phyloP scores from a whole-genome alignment of 306 rosid species.

The Mimosa pudica region DNA sequence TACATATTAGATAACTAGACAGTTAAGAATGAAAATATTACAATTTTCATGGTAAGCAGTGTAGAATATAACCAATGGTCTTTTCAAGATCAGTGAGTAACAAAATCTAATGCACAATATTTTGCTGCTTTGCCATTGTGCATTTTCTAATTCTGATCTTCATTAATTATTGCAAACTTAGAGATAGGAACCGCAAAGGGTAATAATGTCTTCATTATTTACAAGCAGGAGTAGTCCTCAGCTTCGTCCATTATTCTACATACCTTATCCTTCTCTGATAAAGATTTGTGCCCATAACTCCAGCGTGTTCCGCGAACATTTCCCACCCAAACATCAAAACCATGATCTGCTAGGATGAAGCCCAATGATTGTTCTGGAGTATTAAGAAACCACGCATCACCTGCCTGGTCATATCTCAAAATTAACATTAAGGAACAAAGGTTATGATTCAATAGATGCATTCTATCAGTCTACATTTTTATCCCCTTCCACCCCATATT shows the following conservation, averaged over 20 bases:
- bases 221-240: neutral
- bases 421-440: conserved; percentile 34
- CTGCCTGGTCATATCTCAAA: conserved; percentile 61
- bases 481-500: neutral
- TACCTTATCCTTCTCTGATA: conserved; percentile 65
- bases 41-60: neutral
- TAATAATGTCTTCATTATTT: conserved; percentile 25
- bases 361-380: conserved; percentile 79
- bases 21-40: conserved; percentile 16
- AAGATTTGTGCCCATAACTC: conserved; percentile 78
- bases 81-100: conserved; percentile 17
- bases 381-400: conserved; percentile 94
- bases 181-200: neutral
- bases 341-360: conserved; percentile 90
- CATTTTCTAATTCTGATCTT: conserved; percentile 8
- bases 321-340: conserved; percentile 96
- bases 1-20: conserved; percentile 14
- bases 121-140: conserved; percentile 13
- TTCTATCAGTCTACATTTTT: conserved; percentile 13
- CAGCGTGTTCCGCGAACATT: conserved; percentile 94
- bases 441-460: conserved; percentile 1
- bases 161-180: neutral
- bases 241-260: conserved; percentile 8
- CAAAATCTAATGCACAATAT: conserved; percentile 3
- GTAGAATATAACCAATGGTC: conserved; percentile 1